phyloP scores from a whole-genome alignment of 1,284 basidiomycete species.

The Ganoderma lingzhi region DNA sequence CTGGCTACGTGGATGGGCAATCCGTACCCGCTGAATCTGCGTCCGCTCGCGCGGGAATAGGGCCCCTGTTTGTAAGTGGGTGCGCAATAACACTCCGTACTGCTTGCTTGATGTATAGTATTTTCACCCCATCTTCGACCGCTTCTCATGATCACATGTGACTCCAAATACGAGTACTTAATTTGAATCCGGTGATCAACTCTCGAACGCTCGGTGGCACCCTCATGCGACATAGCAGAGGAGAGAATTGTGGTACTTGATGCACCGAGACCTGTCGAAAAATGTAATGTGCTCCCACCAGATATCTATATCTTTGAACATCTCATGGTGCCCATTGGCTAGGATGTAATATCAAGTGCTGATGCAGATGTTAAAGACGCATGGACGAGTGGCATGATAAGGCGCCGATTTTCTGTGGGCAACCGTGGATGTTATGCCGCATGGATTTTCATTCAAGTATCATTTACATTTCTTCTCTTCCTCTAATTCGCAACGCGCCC shows the following conservation, averaged over 20 bases:
- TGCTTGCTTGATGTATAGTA: not conserved
- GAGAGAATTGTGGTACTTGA: not conserved
- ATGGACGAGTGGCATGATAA: not conserved
- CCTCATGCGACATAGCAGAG: not conserved
- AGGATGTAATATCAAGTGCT: not conserved
- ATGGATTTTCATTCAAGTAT: not conserved
- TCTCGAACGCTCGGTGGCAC: not conserved
- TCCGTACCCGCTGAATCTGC: constrained; percentile 57
- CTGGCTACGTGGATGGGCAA: constrained; percentile 75
- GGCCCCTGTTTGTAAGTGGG: not conserved
- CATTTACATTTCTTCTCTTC: not conserved
- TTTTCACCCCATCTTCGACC: not conserved
- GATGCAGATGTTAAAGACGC: not conserved
- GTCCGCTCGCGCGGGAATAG: constrained; percentile 27
- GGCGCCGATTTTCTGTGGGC: not conserved
- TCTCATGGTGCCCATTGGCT: not conserved
- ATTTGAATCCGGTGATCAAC: not conserved
- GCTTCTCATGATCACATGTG: not conserved
- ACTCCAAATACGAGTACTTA: not conserved
- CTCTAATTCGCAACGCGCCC: too few relatives aligned
- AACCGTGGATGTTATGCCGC: not conserved
- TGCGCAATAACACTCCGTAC: not conserved
- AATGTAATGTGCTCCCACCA: not conserved
- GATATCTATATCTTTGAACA: not conserved
- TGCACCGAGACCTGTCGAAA: not conserved